Percentiles rank a stretch among this genome's conserved stretches.
Conservation (phyloP, 2,329 filamentous ascomycete genomes). For the Colletotrichum sp. region DNA sequence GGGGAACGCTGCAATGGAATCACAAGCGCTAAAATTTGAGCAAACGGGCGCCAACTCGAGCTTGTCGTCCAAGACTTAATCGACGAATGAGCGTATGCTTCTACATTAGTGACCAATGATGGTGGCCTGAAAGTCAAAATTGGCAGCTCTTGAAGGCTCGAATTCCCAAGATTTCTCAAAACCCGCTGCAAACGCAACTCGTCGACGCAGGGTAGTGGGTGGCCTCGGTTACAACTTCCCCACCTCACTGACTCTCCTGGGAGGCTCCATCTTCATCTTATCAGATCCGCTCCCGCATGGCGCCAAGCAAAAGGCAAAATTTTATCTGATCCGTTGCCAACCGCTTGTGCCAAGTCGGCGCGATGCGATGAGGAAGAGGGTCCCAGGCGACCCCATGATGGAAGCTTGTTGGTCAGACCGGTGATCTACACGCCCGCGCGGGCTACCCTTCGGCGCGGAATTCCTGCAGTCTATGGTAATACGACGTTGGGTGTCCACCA, state of each 20-base stretch:
- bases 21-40: not conserved
- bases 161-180: not conserved
- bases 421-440: not conserved
- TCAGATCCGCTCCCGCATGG: slow-evolving; percentile 10
- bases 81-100: not conserved
- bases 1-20: not conserved
- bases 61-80: not conserved
- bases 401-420: not conserved
- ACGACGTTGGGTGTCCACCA: not conserved
- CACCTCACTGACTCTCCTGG: not conserved
- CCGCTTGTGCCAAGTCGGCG: not conserved
- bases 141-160: not conserved
- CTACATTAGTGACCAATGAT: not conserved
- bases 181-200: not conserved
- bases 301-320: not conserved
- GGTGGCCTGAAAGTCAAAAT: not conserved
- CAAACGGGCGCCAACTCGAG: not conserved
- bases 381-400: not conserved
- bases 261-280: slow-evolving; percentile 4
- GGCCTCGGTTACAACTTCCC: not conserved
- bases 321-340: slow-evolving; percentile 14
- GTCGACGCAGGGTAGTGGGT: not conserved
- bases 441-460: not conserved
- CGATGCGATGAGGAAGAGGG: not conserved
- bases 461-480: not conserved